phyloP scores from a whole-genome alignment of 345 rosid species.

The Balakata baccata region DNA sequence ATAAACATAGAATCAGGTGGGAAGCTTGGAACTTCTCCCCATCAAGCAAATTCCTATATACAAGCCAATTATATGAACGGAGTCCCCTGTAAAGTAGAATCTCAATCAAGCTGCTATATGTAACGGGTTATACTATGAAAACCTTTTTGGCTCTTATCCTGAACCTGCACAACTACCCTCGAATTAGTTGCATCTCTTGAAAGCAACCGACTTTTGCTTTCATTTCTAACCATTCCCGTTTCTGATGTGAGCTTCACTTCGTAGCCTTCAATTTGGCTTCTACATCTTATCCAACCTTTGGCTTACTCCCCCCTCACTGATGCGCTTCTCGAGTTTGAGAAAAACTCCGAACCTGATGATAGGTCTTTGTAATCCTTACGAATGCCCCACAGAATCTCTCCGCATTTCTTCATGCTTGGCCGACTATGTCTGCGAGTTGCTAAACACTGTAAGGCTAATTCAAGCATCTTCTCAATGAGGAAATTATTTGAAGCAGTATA shows the following conservation, averaged over 20 bases:
- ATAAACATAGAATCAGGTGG: neutral
- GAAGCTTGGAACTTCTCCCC: neutral
- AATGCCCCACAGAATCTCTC: conserved; percentile 77
- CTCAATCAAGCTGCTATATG: conserved; percentile 5
- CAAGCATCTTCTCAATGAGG: conserved; percentile 66
- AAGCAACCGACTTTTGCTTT: neutral
- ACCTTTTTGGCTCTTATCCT: neutral
- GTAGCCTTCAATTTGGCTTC: neutral
- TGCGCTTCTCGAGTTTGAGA: conserved; percentile 38
- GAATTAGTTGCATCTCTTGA: neutral
- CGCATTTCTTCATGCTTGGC: conserved; percentile 80
- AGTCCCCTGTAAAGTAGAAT: neutral
- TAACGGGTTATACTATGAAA: neutral
- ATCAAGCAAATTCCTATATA: conserved; percentile 5
- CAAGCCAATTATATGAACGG: neutral
- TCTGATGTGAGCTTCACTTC: neutral
- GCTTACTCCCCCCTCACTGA: conserved; percentile 26
- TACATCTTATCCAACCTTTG: neutral
- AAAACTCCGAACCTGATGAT: conserved; percentile 32
- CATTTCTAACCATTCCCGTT: neutral
- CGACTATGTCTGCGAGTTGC: conserved; percentile 67
- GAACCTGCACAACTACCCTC: neutral
- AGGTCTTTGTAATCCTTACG: conserved; percentile 76
- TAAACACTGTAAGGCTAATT: conserved; percentile 69
- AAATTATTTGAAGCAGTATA: conserved; percentile 41